A percentile compares a stretch with the other conserved stretches of the same genome.
phyloP scores from a whole-genome alignment of 2,329 filamentous ascomycete genomes.

The Dryadomyces quercus-mongolicae region DNA sequence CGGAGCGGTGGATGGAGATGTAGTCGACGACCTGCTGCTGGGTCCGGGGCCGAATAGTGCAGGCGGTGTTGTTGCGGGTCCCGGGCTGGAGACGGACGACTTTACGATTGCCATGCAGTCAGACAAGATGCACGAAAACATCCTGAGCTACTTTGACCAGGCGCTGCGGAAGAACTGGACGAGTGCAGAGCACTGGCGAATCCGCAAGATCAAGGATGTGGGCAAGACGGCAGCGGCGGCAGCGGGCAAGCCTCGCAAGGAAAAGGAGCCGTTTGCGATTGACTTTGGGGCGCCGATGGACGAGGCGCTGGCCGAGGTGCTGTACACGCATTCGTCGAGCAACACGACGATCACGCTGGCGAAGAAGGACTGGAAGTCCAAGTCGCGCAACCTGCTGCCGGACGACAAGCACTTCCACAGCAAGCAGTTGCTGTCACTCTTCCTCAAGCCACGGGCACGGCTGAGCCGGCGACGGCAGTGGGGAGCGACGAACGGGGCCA shows the following conservation, averaged over 20 bases:
- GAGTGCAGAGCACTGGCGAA: constrained; percentile 97
- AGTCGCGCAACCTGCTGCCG: constrained; percentile 81
- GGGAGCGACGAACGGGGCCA: background rate
- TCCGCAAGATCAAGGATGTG: constrained; percentile 76
- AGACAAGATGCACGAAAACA: constrained; percentile 75
- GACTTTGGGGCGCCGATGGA: constrained; percentile 73
- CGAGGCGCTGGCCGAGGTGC: constrained; percentile 54
- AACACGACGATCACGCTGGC: constrained; percentile 75
- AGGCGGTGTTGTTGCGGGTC: constrained; percentile 42
- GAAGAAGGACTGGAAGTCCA: constrained; percentile 92
- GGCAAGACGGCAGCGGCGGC: constrained; percentile 11
- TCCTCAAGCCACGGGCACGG: constrained; percentile 86
- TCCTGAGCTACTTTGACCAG: constrained; percentile 96
- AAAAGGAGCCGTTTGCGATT: constrained; percentile 93
- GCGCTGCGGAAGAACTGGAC: constrained; percentile 95
- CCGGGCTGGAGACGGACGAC: constrained; percentile 46
- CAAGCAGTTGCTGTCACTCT: constrained; percentile 74
- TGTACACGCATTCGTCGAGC: constrained; percentile 71
- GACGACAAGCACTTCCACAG: constrained; percentile 99
- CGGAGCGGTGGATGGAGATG: constrained; percentile 31
- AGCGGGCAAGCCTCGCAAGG: constrained; percentile 57
- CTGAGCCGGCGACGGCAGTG: constrained; percentile 53
- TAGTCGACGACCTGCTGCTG: constrained; percentile 42
- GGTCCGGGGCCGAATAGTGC: constrained; percentile 32
- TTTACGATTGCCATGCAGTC: constrained; percentile 68